Base-by-base conservation (phyloP, 169 alveolate genomes). In the Cryptosporidium ryanae region DNA sequence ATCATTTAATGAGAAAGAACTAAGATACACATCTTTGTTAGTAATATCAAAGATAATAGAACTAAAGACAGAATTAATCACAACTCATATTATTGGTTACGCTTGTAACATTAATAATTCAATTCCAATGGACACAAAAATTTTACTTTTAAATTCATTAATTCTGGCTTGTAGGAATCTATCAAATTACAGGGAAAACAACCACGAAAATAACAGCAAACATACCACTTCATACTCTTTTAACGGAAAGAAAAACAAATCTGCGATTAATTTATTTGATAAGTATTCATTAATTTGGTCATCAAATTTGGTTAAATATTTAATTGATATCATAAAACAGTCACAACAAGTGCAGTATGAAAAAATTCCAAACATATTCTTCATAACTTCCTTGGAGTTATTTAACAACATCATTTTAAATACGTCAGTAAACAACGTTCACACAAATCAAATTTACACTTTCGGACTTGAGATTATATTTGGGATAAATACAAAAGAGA, bases 401-500 rank as follows among this genome's bases (percentile, higher is more conserved):
- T 76, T 59, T 21, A 76, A 76, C 71, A 52, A 76, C n/a, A 76
- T 76, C 29, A 59, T 76, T 18, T 27, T 48, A 10, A 76, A 61
- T 27, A 59, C 64, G 4, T 38, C 76, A 0, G 17, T 55, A 17
- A 76, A 48, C 27, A 76, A 76, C 29, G 15, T 31, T 23, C 31
- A 61, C 46, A 55, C 31, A 6, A 49, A 21, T 4, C 87, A 76
- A 17, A 76, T 76, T 34, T 29, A 23, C 52, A 12, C 38, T 0
- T 59, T 59, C 29, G 87, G 70, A 12, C 46, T 76, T 17, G 87
- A 76, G 12, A 18, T 76, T 23, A 27, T 55, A 31, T 23, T 43
- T 17, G 25, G 46, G 25, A 44, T 76, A n/a, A 61, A 76, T 32
- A 18, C 44, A 23, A 38, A 38, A 10, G 23, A 8, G 1, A 27